Evolutionary conservation across 805 yeast species (phyloP).

Genomic region (Groenewaldozyma tartarivorans): DNA sequence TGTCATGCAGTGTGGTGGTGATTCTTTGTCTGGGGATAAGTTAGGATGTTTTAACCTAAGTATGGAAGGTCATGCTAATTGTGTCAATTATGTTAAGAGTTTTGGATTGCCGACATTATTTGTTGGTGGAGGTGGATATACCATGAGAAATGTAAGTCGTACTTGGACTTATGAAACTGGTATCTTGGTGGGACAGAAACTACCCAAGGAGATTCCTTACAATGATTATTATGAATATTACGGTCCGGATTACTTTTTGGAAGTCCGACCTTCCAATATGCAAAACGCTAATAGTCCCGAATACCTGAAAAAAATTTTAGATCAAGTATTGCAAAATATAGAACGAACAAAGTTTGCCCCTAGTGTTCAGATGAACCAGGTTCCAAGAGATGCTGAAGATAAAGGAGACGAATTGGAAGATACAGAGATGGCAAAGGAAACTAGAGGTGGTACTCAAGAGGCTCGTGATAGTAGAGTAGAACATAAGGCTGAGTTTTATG

Average conservation of each 20-base stretch:
- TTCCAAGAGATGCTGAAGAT: constrained; percentile 84
- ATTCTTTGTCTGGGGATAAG: constrained; percentile 86
- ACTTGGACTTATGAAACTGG: constrained; percentile 95
- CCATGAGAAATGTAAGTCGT: constrained; percentile 89
- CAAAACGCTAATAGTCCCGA: constrained; percentile 92
- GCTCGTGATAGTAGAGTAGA: constrained; percentile 70
- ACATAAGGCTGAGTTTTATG: constrained; percentile 71
- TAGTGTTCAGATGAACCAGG: constrained; percentile 86
- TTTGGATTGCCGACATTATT: constrained; percentile 87
- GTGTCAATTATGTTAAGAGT: constrained; percentile 80
- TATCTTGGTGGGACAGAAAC: constrained; percentile 50
- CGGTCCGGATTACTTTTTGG: constrained; percentile 93
- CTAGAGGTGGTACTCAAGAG: constrained; percentile 82
- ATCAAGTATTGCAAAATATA: constrained; percentile 66
- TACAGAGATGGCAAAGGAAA: constrained; percentile 65
- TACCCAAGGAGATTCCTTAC: constrained; percentile 63
- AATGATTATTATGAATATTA: constrained; percentile 95
- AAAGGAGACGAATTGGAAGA: constrained; percentile 84
- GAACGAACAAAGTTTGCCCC: constrained; percentile 94
- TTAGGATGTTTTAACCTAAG: constrained; percentile 89
- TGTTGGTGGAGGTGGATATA: constrained; percentile 96
- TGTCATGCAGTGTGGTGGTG: constrained; percentile 97
- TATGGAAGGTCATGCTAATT: constrained; percentile 90
- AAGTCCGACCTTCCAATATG: constrained; percentile 94
- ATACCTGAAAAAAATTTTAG: constrained; percentile 73